phyloP scores from a whole-genome alignment of 192 early-diverging fungal genomes.

The Podila epigama region DNA sequence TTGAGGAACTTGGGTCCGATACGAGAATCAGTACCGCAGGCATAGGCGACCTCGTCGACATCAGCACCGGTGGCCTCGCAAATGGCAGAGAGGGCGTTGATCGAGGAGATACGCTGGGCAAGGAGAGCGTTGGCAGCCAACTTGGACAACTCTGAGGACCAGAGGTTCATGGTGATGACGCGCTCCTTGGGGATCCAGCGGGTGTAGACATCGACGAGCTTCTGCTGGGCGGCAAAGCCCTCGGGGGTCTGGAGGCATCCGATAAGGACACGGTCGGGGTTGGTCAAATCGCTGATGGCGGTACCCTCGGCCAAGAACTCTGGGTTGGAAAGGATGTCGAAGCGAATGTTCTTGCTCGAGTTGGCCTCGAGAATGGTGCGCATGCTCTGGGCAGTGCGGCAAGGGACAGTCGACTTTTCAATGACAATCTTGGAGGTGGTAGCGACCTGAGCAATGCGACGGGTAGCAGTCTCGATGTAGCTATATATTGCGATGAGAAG shows the following conservation, averaged over 20 bases:
- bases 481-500: slow-evolving; percentile 39
- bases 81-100: slow-evolving; percentile 89
- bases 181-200: slow-evolving; percentile 85
- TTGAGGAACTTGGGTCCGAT: slow-evolving; percentile 92
- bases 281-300: slow-evolving; percentile 80
- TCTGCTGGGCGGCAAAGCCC: slow-evolving; percentile 78
- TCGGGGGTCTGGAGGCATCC: slow-evolving; percentile 76
- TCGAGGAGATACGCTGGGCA: slow-evolving; percentile 92
- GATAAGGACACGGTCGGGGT: slow-evolving; percentile 92
- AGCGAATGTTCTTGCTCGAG: slow-evolving; percentile 67
- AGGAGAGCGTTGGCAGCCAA: slow-evolving; percentile 93
- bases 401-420: slow-evolving; percentile 95
- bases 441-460: slow-evolving; percentile 83
- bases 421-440: slow-evolving; percentile 87
- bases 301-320: slow-evolving; percentile 97
- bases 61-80: slow-evolving; percentile 94
- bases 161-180: slow-evolving; percentile 90
- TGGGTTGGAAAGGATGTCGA: slow-evolving; percentile 92
- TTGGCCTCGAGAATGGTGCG: slow-evolving; percentile 86
- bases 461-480: slow-evolving; percentile 83
- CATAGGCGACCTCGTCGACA: slow-evolving; percentile 90
- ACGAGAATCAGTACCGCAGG: slow-evolving; percentile 84
- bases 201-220: slow-evolving; percentile 80
- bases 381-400: slow-evolving; percentile 87
- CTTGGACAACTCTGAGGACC: slow-evolving; percentile 96